Conservation (phyloP, 1,284 basidiomycete species). For the Ustilago tritici region DNA sequence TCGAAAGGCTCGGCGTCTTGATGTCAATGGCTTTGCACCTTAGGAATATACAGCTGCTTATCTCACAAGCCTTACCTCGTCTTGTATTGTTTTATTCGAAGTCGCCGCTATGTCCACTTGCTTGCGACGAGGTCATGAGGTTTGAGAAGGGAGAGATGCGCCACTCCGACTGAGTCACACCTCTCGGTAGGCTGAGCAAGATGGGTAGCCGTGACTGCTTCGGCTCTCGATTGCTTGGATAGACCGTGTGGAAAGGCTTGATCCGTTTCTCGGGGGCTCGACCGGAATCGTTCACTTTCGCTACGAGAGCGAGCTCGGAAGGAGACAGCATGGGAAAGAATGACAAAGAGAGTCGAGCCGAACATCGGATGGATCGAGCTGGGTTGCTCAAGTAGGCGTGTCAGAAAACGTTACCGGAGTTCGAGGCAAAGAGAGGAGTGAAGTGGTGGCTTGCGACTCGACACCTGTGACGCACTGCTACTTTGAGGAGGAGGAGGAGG, state of each 20-base stretch:
- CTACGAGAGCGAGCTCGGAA: conserved; percentile 1
- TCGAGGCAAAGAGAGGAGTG: background rate
- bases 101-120: background rate
- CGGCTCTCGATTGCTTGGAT: background rate
- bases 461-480: background rate
- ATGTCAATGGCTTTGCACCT: background rate
- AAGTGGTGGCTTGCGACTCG: background rate
- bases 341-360: background rate
- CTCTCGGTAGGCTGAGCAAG: background rate
- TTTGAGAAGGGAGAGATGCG: background rate
- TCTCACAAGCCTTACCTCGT: background rate
- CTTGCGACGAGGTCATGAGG: background rate
- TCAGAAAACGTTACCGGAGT: background rate
- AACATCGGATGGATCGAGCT: background rate
- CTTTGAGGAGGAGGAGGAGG: background rate
- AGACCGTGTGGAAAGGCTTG: background rate
- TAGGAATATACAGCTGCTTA: background rate
- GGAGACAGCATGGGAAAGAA: background rate
- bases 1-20: background rate
- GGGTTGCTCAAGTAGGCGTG: background rate
- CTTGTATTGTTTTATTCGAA: background rate
- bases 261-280: background rate
- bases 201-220: background rate
- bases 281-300: background rate
- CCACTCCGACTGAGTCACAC: background rate